Conservation (phyloP, 78 protist genomes). For the Tieghemostelium lacteum region DNA sequence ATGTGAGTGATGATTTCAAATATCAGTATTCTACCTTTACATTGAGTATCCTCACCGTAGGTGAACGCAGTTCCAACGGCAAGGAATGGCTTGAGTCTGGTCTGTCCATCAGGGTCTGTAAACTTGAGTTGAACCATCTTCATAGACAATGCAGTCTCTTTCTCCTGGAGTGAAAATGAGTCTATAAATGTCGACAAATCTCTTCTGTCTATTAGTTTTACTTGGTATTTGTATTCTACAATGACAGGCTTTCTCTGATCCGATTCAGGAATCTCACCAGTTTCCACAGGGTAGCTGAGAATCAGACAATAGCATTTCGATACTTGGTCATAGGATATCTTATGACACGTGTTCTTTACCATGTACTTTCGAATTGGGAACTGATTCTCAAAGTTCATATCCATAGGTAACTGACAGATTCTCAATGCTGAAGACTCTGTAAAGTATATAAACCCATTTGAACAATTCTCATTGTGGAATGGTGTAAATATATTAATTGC, state of each 20-base stretch:
- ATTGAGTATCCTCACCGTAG: conserved; percentile 67
- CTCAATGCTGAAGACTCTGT: conserved; percentile 9
- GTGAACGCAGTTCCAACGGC: conserved; percentile 76
- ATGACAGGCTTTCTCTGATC: conserved; percentile 34
- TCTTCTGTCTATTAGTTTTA: conserved; percentile 47
- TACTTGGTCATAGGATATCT: conserved; percentile 54
- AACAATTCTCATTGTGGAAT: conserved; percentile 66
- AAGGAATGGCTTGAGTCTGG: conserved; percentile 55
- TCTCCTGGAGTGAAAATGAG: conserved; percentile 39
- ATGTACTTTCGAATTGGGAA: conserved; percentile 44
- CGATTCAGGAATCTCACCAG: conserved; percentile 10
- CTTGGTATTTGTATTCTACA: conserved; percentile 37
- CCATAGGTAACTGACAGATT: conserved; percentile 16
- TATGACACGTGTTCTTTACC: conserved; percentile 22
- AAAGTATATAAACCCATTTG: conserved; percentile 64
- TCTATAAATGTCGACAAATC: conserved; percentile 57
- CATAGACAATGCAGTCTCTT: conserved; percentile 40
- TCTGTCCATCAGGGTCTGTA: conserved; percentile 40
- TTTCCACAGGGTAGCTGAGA: conserved; percentile 44
- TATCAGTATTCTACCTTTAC: conserved; percentile 76
- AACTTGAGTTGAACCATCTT: conserved; percentile 31
- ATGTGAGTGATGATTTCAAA: conserved; percentile 70
- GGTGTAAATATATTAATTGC: conserved; percentile 24
- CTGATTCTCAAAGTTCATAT: conserved; percentile 61
- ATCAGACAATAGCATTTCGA: conserved; percentile 33